Evolutionary conservation across 1,139 yeast species (phyloP), one percentile per base, ranked within the genome.

Genomic region (Kodamaea sp.): DNA sequence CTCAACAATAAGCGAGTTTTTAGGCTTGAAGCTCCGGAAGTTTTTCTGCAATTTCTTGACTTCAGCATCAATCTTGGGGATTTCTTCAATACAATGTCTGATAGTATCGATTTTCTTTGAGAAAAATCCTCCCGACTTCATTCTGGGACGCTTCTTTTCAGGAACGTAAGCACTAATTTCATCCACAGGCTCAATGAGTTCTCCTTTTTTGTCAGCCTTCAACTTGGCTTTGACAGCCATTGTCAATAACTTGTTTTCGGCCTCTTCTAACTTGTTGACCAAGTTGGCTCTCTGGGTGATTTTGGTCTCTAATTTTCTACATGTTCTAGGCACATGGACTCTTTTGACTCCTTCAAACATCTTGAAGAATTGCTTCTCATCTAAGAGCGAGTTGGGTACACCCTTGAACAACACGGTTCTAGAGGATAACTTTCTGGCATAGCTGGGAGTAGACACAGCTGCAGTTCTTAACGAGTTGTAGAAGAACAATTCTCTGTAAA

Each of bases 401-500:
- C 83, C 76, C 55, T 86, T 94, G 54, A 90, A 75, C 38, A 90
- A 66, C 16, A 92, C 80, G 1, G 95, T 84, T 55, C 92, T 78
- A 5, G 94, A 84, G 10, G 94, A 76, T 23, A 85, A 63, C 47
- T 80, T 74, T 42, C 76, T 71, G 34, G 94, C 83, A 55, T 87
- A 87, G 43, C 78, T 73, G 11, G 96, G 95, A 20, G 95, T 76
- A 6, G 95, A 73, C 41, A 89, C 73, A 10, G 83, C 83, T 8
- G 92, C 94, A 48, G 84, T 85, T 53, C 95, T 78, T 46, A 88
- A 71, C 4, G 94, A 79, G 40, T 83, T 77, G 63, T 81, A 92
- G 61, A 79, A 89, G 46, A 78, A 77, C 56, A 89, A 67, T 60
- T 92, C 98, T 37, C 96, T 70, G 64, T 87, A 89, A 40, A 89